Percentiles rank a stretch among this genome's conserved stretches.
Conservation (phyloP, 108 stramenopile species). For the Phaeodactylum tricornutum region DNA sequence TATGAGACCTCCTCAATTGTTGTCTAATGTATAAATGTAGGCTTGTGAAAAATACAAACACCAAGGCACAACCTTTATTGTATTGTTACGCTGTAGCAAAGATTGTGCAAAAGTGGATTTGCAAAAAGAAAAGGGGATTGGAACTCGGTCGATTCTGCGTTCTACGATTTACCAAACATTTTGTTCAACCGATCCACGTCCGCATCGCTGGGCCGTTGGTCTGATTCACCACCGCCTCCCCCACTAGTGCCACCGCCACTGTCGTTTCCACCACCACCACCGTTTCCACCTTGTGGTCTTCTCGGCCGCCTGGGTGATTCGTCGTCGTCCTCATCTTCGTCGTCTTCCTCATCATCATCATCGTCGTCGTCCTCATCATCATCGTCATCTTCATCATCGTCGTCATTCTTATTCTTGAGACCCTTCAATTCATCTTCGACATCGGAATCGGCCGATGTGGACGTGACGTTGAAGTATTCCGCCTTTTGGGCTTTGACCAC, state of each 20-base stretch:
- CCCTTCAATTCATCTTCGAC: slow-evolving; percentile 85
- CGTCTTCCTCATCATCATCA: slow-evolving; percentile 9
- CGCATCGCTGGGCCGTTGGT: slow-evolving; percentile 2
- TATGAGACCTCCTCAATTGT: too few species aligned
- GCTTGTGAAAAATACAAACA: too few species aligned
- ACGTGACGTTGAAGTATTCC: slow-evolving; percentile 28
- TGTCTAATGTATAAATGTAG: too few species aligned
- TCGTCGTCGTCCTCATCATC: slow-evolving; percentile 12
- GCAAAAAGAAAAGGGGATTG: too few species aligned
- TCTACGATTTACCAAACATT: slow-evolving; percentile 11
- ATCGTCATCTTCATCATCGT: slow-evolving; percentile 4
- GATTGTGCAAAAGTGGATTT: too few species aligned
- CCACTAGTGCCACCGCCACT: background rate
- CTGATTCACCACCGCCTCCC: background rate
- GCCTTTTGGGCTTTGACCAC: slow-evolving; percentile 24
- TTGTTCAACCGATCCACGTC: slow-evolving; percentile 12
- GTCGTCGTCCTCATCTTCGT: slow-evolving; percentile 6
- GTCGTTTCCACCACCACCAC: slow-evolving; percentile 4
- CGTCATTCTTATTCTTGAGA: slow-evolving; percentile 30
- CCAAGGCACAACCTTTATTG: too few species aligned
- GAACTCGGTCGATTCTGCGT: too few species aligned
- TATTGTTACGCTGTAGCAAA: too few species aligned
- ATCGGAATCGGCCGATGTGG: slow-evolving; percentile 8
- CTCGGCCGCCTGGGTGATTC: background rate
- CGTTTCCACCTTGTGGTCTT: background rate